Evolutionary conservation across 495 filamentous ascomycete genomes (phyloP), one percentile per base, ranked within the genome.

Genomic region (Venustampulla echinocandica): DNA sequence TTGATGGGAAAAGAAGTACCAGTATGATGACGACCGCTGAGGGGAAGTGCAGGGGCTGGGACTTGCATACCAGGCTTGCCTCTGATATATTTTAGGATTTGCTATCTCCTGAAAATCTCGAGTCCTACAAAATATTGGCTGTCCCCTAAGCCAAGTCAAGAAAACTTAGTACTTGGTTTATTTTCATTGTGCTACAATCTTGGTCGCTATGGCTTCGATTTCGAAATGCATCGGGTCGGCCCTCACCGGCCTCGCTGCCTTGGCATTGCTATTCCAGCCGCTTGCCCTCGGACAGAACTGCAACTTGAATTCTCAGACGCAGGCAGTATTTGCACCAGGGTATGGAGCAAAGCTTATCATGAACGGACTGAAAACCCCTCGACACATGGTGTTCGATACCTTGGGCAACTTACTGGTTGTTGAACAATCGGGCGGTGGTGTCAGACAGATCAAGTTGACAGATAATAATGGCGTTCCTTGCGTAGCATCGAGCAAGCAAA

Each of bases 371-470:
- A 56, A 52, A 0, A 61, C 48, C 2, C 82, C 84, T 4, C 69
- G 82, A 3, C 67, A 72, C 14, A 67, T 87, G 27, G 56, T 73
- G 0, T 73, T 86, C 46, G 83, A 87, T 55, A 52, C 40, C 5
- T 49, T 55, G 0, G 81, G 81, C 1, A 73, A 73, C 20, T 61
- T 87, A 13, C 68, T 87, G 0, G 75, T 85, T 10, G 64, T 85
- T 5, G 66, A 84, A 42, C 45, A 65, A 18, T 17, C 69, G 6
- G 21, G 70, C 9, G 21, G 33, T 2, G 82, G 82, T 1, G 70
- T 87, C 49, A 65, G 56, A 2, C 70, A 66, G 17, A 55, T 83
- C 33, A 62, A 53, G 3, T 56, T 84, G 36, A 65, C 58, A 3
- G 74, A 77, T 15, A 54, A 67, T 18, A 71, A 69, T 22, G 60